phyloP scores from a whole-genome alignment of 768 basidiomycete species.

The Boletus sp. region DNA sequence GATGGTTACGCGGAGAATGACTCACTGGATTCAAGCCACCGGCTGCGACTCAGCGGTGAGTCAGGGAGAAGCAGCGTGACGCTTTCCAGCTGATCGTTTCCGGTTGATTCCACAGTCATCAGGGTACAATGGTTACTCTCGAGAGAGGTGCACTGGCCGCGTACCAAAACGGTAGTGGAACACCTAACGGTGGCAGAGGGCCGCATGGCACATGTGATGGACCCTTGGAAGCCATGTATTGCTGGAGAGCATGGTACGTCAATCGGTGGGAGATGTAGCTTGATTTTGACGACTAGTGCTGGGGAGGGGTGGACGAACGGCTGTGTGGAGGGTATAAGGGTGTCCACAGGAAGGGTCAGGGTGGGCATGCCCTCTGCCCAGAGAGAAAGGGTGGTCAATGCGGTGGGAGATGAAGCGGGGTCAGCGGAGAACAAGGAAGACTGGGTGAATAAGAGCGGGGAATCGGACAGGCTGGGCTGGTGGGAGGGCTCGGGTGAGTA shows the following conservation, averaged over 20 bases:
- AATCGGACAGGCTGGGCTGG: conserved; percentile 26
- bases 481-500: conserved; percentile 24
- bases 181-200: conserved; percentile 60
- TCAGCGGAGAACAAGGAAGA: conserved; percentile 29
- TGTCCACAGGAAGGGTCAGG: conserved; percentile 56
- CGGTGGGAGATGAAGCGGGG: conserved; percentile 34
- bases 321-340: conserved; percentile 41
- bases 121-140: conserved; percentile 44
- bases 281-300: conserved; percentile 52
- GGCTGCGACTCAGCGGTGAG: conserved; percentile 59
- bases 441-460: conserved; percentile 26
- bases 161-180: conserved; percentile 56
- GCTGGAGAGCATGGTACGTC: conserved; percentile 50
- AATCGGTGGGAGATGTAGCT: conserved; percentile 53
- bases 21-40: conserved; percentile 69
- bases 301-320: conserved; percentile 35
- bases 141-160: conserved; percentile 47
- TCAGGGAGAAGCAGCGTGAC: conserved; percentile 62
- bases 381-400: conserved; percentile 43
- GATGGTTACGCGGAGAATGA: conserved; percentile 18
- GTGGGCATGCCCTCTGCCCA: conserved; percentile 70
- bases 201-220: conserved; percentile 49
- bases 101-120: conserved; percentile 44
- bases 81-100: conserved; percentile 43
- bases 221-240: conserved; percentile 62